Percentiles rank a stretch among this genome's conserved stretches.
phyloP scores from a whole-genome alignment of 208 protist species.

The Acanthamoeba healyi region DNA sequence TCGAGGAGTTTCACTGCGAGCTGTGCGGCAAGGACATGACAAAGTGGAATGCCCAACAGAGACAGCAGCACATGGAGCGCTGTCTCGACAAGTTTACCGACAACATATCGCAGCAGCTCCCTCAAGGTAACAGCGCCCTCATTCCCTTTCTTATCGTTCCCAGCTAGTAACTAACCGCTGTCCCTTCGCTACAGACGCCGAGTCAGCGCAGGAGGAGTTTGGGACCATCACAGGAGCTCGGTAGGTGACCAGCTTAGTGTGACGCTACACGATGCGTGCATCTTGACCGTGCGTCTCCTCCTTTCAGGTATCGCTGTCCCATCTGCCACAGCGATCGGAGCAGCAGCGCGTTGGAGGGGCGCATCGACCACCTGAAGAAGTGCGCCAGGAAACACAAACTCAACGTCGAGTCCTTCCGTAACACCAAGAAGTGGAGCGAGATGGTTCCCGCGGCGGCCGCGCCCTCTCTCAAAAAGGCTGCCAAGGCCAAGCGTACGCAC shows the following conservation, averaged over 20 bases:
- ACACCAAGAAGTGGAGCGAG: conserved; percentile 45
- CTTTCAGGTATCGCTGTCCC: background rate
- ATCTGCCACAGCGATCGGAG: conserved; percentile 15
- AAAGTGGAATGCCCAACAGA: background rate
- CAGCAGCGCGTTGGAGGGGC: background rate
- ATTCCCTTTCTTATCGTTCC: background rate
- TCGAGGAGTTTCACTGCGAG: background rate
- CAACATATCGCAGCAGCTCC: conserved; percentile 5
- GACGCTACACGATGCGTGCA: too few species aligned
- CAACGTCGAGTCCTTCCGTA: conserved; percentile 36
- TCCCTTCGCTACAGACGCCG: background rate
- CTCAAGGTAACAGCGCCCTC: background rate
- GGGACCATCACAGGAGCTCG: background rate
- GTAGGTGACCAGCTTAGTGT: too few species aligned
- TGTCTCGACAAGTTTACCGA: background rate
- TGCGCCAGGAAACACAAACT: conserved; percentile 36
- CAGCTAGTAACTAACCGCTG: background rate
- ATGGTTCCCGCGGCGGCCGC: background rate
- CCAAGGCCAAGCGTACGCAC: background rate
- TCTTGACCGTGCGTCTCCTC: too few species aligned
- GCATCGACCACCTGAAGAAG: conserved; percentile 49
- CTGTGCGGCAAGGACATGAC: conserved; percentile 46
- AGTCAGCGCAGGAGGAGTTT: background rate
- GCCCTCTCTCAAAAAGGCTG: background rate
- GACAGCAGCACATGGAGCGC: conserved; percentile 52